A percentile compares a stretch with the other conserved stretches of the same genome.
Evolutionary conservation across 192 early-diverging fungal genomes (phyloP).

Genomic region (Funneliformis geosporum): DNA sequence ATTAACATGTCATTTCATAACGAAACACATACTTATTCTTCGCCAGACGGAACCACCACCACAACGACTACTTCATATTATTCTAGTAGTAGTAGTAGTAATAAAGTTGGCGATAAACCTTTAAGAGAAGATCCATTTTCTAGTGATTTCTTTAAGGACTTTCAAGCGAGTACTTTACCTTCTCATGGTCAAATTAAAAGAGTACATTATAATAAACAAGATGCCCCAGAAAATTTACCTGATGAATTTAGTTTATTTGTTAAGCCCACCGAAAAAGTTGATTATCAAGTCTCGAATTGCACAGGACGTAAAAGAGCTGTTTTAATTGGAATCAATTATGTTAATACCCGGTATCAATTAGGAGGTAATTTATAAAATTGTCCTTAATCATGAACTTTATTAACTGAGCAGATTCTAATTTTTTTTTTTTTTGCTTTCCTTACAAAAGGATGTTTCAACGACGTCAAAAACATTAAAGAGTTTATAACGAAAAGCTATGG

Average conservation of each 20-base stretch:
- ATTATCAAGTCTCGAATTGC: not conserved
- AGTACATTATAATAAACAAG: not conserved
- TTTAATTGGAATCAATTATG: conserved; percentile 93
- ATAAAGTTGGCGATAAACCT: not conserved
- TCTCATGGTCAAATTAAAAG: not conserved
- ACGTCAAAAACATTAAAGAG: conserved; percentile 73
- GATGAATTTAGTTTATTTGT: not conserved
- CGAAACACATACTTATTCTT: not conserved
- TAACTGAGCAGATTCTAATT: no score
- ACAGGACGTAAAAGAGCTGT: conserved; percentile 75
- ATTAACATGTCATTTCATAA: not conserved
- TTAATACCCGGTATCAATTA: conserved; percentile 59
- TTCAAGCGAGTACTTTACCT: not conserved
- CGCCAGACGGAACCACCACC: not conserved
- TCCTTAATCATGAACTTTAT: no score
- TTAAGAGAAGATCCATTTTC: not conserved
- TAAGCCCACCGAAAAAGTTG: not conserved
- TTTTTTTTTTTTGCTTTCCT: no score
- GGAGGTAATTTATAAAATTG: conserved; percentile 42
- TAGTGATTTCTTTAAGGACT: not conserved
- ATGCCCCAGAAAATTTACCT: not conserved
- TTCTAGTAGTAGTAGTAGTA: not conserved
- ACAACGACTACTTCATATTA: not conserved
- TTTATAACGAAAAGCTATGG: conserved; percentile 66
- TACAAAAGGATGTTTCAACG: conserved; percentile 73